Conservation (phyloP, 2,329 filamentous ascomycete species). For the Neofusicoccum laricinum region DNA sequence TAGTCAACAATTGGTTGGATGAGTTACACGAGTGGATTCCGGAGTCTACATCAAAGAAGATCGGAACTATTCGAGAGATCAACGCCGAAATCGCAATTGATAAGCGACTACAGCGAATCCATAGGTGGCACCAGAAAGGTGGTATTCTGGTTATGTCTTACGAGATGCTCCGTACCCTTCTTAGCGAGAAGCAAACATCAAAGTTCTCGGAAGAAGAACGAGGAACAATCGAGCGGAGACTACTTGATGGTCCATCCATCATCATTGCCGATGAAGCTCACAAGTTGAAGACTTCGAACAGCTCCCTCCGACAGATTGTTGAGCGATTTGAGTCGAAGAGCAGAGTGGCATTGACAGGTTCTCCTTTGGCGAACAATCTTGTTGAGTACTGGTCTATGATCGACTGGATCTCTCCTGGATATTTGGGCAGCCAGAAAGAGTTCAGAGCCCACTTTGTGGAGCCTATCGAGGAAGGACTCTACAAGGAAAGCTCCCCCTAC, state of each 20-base stretch:
- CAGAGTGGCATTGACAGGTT: conserved; percentile 82
- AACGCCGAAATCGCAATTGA: conserved; percentile 37
- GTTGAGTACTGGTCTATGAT: conserved; percentile 85
- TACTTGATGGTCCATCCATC: conserved; percentile 64
- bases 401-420: conserved; percentile 79
- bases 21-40: conserved; percentile 69
- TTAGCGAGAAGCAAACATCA: conserved; percentile 21
- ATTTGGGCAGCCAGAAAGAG: conserved; percentile 65
- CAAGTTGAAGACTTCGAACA: conserved; percentile 63
- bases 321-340: conserved; percentile 62
- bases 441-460: conserved; percentile 69
- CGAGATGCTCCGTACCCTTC: conserved; percentile 56
- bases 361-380: conserved; percentile 80
- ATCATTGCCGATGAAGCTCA: conserved; percentile 88
- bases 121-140: conserved; percentile 60
- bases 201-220: conserved; percentile 18
- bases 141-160: conserved; percentile 80
- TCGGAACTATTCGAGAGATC: conserved; percentile 60
- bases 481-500: conserved; percentile 55
- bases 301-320: conserved; percentile 54
- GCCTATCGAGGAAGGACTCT: conserved; percentile 72
- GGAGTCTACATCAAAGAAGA: conserved; percentile 28
- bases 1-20: conserved; percentile 80
- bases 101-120: conserved; percentile 36
- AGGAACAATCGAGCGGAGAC: conserved; percentile 22